Conservation (phyloP, 2,329 filamentous ascomycete species). For the Waltergamsia citrina region DNA sequence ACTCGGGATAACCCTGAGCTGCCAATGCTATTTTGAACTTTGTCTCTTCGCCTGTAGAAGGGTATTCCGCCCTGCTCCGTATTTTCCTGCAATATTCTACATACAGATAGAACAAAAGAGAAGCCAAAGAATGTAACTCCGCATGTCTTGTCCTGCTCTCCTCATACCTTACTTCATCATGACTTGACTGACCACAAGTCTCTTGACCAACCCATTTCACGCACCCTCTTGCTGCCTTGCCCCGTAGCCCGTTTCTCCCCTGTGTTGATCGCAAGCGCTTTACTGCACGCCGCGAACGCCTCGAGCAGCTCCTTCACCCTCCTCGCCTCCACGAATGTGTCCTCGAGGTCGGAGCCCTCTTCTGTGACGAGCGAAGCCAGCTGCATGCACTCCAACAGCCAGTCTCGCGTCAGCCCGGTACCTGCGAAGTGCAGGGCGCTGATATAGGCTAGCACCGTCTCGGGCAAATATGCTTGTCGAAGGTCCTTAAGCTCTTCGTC, state of each 20-base stretch:
- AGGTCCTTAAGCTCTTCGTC: constrained; percentile 54
- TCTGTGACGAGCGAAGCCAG: constrained; percentile 68
- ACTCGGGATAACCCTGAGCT: no score
- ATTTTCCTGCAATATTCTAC: no score
- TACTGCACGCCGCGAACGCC: constrained; percentile 67
- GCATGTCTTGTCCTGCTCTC: no score
- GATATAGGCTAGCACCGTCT: constrained; percentile 76
- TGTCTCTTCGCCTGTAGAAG: no score
- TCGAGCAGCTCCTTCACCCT: constrained; percentile 70
- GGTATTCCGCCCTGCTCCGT: no score
- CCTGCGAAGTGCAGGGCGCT: constrained; percentile 73
- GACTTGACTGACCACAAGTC: constrained; percentile 52
- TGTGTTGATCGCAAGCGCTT: constrained; percentile 52
- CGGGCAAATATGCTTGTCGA: constrained; percentile 72
- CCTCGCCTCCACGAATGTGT: constrained; percentile 51
- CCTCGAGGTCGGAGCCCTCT: constrained; percentile 55
- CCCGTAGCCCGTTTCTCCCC: constrained; percentile 40
- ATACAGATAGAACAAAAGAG: no score
- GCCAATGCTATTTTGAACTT: no score
- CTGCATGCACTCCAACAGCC: constrained; percentile 79
- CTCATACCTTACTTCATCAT: no score
- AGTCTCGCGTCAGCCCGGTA: constrained; percentile 62
- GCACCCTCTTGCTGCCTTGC: constrained; percentile 47
- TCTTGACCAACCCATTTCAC: constrained; percentile 52
- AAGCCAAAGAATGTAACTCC: no score